Base-by-base conservation (phyloP, 352 stramenopile species). In the Halophytophthora batemanensis region DNA sequence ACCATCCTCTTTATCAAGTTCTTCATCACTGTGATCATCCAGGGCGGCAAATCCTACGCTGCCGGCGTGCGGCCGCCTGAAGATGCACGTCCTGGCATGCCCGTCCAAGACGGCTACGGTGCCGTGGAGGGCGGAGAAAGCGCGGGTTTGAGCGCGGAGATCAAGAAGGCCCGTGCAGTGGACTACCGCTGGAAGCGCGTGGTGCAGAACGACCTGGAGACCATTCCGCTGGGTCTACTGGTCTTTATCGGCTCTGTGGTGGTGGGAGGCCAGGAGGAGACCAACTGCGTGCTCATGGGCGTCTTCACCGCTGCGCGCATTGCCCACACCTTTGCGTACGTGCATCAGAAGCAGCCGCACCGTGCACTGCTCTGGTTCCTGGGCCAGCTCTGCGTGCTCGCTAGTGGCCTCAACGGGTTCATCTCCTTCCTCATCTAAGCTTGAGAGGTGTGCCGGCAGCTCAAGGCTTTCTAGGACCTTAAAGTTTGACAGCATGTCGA, bases 161-260 rank as follows among this genome's bases (percentile, higher is more conserved):
- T n/a, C n/a, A n/a, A n/a, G n/a, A n/a, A n/a, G n/a, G 65, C 63
- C 2, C 41, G 50, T 11, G 50, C 67, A 34, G 46, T 62, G 22
- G 71, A 82, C 25, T 56, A 69, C 54, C 74, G 74, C n/a, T 86
- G 74, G 71, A 75, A 77, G 28, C 64, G 69, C 22, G 82, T 86
- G 38, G 60, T 79, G 40, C 58, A 67, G 33, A 86, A 86, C 61
- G 74, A 86, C 39, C 48, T 82, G 28, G 74, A 86, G 56, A 79
- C 73, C 25, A 72, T 86, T 38, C 74, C 72, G 15, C 48, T 87
- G 7, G 73, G 64, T 11, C 61, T 83, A 31, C 47, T 74, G 11
- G 67, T 83, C 37, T 83, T 81, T 50, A 65, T 47, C 40, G 58
- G 39, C 5, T 61, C 64, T 7, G 74, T 84, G 29, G 31, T 59